Evolutionary conservation across 805 yeast species (phyloP).

Genomic region (Dipodascopsis uninucleata): DNA sequence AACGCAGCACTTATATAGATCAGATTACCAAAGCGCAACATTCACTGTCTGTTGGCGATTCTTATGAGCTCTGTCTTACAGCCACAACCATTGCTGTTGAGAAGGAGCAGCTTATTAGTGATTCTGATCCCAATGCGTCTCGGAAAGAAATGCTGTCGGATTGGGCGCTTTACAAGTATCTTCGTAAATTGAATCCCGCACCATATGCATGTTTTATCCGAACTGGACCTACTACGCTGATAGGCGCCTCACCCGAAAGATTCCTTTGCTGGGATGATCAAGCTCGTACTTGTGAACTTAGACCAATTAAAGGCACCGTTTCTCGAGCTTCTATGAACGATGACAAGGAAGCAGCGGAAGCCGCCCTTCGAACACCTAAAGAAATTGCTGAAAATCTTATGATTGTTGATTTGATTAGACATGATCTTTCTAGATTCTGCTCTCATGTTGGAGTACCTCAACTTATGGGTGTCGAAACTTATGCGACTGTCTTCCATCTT

Average conservation of each 20-base stretch:
- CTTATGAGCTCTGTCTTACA: slow-evolving; percentile 90
- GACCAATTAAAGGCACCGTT: slow-evolving; percentile 97
- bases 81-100: slow-evolving; percentile 46
- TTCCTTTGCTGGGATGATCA: slow-evolving; percentile 72
- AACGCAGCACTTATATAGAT: slow-evolving; percentile 43
- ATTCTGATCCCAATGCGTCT: background rate
- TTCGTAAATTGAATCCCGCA: slow-evolving; percentile 76
- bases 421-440: slow-evolving; percentile 72
- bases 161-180: slow-evolving; percentile 76
- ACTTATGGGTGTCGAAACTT: slow-evolving; percentile 90
- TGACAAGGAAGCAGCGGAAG: slow-evolving; percentile 7
- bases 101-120: slow-evolving; percentile 35
- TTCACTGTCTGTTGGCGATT: slow-evolving; percentile 72
- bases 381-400: slow-evolving; percentile 94
- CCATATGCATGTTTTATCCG: slow-evolving; percentile 83
- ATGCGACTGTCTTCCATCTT: slow-evolving; percentile 82
- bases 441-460: slow-evolving; percentile 65
- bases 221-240: slow-evolving; percentile 57
- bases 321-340: slow-evolving; percentile 48
- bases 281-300: slow-evolving; percentile 56
- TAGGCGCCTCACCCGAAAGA: slow-evolving; percentile 93
- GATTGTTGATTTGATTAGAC: slow-evolving; percentile 95
- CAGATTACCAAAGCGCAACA: slow-evolving; percentile 64
- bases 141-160: slow-evolving; percentile 7
- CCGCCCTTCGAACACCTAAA: slow-evolving; percentile 41